Base-by-base conservation (phyloP, 2,329 filamentous ascomycete genomes). In the Periconia digitata region DNA sequence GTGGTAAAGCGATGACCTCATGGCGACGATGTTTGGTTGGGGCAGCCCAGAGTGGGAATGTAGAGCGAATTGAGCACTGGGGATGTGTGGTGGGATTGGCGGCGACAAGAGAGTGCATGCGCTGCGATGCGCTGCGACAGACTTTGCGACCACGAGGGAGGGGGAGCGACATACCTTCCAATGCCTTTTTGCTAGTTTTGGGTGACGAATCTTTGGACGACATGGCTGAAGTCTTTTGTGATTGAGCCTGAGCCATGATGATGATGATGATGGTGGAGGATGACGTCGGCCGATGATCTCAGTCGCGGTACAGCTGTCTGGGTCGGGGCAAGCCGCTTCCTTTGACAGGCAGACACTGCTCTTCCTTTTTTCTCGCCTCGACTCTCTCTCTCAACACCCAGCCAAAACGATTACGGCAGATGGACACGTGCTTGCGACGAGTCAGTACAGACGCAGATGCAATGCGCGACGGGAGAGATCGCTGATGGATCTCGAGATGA, bases 221-320 rank as follows among this genome's bases (percentile, higher is more conserved):
- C 36, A 38, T 38, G 5, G 36, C 36, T 12, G 38, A 40, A 8
- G 38, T 23, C 38, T 27, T 40, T 24, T 40, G 38, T 7, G 38
- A 40, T 24, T 40, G 38, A 16, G 38, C 38, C 24, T 40, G 38
- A 40, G 38, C 38, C 38, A 40, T 40, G n/a, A n/a, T n/a, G n/a
- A n/a, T n/a, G n/a, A n/a, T n/a, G n/a, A n/a, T n/a, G n/a, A n/a
- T n/a, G 38, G 38, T 40, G 38, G 38, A 27, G 8, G 22, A 40
- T 40, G 38, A 40, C 38, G 38, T 40, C 38, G 38, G 6, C 17
- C n/a, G 38, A 24, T 40, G 38, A 40, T 22, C 16, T 40, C 38
- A 27, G 38, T 21, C 24, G 38, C 15, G 38, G 38, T 40, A 23
- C 38, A 16, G 12, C 8, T 32, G n/a, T n/a, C n/a, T 32, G 12